Base-by-base conservation (phyloP, 164 flowering plant species). In the Saururus chinensis region DNA sequence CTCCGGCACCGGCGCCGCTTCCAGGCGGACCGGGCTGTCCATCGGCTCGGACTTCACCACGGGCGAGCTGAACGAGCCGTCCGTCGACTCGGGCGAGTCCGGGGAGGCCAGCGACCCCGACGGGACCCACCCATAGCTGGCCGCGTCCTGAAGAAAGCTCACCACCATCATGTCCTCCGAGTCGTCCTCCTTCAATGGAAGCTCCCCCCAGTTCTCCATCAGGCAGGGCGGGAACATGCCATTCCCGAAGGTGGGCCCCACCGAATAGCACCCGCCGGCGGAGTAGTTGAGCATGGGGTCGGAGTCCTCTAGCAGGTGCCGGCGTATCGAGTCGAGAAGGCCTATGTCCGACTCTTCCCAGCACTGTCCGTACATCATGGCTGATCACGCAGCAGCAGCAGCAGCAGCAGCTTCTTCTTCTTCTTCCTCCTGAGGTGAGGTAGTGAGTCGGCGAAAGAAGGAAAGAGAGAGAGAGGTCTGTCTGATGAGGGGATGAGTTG, bases 161-260 rank as follows among this genome's bases (percentile, higher is more conserved):
- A 73, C 85, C 1, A 89, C 65, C 1, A 92, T 63, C 96, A 92
- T 87, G 63, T 92, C 98, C 35, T 92, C 92, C 0, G 97, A 79
- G 64, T 89, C 96, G 59, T 89, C 80, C 20, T 70, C 86, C 58
- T 79, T 83, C 7, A 89, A 58, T 4, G 98, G 98, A 53, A 89
- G 62, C 0, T 84, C 92, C 0, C 96, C 96, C 98, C 93, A 87
- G 17, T 68, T 80, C 0, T 82, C 90, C 0, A 81, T 75, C 57
- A 87, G 68, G 61, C 89, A 87, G 16, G 89, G 77, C 52, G 77
- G 66, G 37, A 86, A 62, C 52, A 81, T 61, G 49, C 30, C 14
- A 59, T 77, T 6, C 0, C 60, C 45, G 52, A 69, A 82, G 8
- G 72, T 30, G 9, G 82, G 75, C 6, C 48, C 24, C 25, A 17